These are phyloP conservation scores for Typha latifolia DNA, from an alignment of 176 grass and related monocot genomes.

Conservation along the genomic window DNA sequence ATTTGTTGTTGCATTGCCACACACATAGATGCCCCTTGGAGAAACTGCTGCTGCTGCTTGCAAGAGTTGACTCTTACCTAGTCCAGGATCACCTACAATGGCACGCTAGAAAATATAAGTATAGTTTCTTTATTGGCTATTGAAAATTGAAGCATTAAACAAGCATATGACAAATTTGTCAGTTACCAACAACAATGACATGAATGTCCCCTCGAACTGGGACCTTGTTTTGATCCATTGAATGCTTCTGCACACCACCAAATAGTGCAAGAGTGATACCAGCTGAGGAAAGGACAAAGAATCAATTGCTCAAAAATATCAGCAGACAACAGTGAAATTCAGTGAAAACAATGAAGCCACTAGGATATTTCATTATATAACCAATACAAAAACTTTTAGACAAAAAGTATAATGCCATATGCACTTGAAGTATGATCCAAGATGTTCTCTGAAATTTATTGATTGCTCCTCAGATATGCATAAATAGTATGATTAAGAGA, in stretches of 20 bases:
- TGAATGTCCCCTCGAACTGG: slow-evolving; percentile 91
- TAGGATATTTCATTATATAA: background rate
- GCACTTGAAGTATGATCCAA: too few relatives aligned
- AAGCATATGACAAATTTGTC: slow-evolving; percentile 2
- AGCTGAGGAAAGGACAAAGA: slow-evolving; percentile 36
- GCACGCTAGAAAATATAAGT: slow-evolving; percentile 15
- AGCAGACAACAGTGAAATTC: background rate
- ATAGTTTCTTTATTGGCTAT: slow-evolving; percentile 4
- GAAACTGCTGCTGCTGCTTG: slow-evolving; percentile 75
- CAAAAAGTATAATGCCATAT: too few relatives aligned
- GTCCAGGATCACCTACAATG: slow-evolving; percentile 65
- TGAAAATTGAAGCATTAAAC: background rate
- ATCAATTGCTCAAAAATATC: background rate
- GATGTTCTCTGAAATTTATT: too few relatives aligned
- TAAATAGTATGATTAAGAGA: too few relatives aligned
- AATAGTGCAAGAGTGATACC: slow-evolving; percentile 86
- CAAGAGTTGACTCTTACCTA: slow-evolving; percentile 94
- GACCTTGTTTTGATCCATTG: slow-evolving; percentile 82
- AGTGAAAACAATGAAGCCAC: slow-evolving; percentile 14
- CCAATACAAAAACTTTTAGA: too few relatives aligned
- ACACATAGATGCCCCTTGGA: slow-evolving; percentile 88
- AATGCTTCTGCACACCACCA: slow-evolving; percentile 81
- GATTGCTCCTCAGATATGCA: too few relatives aligned
- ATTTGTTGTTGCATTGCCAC: slow-evolving; percentile 87
- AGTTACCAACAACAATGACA: slow-evolving; percentile 74